Conservation (phyloP, 129 eudicot species). For the Oenanthe sinensis region DNA sequence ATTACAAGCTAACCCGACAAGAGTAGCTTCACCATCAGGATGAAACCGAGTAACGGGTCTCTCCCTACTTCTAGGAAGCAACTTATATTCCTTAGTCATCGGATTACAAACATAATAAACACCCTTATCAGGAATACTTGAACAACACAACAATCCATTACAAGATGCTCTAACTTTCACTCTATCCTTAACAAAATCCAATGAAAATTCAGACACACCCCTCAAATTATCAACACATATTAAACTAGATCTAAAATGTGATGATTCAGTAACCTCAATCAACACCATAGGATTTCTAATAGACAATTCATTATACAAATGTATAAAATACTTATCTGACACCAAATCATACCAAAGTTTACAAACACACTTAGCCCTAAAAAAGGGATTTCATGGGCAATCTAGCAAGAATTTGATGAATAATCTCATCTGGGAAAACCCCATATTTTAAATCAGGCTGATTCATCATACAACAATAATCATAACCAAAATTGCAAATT, state of each 20-base stretch:
- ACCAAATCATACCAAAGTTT: conserved; percentile 60
- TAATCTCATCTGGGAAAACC: conserved; percentile 69
- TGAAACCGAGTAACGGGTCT: conserved; percentile 65
- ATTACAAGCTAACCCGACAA: conserved; percentile 74
- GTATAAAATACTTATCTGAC: conserved; percentile 49
- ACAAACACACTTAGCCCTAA: conserved; percentile 62
- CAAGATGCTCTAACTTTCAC: conserved; percentile 81
- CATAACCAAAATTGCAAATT: conserved; percentile 6
- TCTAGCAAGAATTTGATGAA: conserved; percentile 60
- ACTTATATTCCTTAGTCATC: conserved; percentile 54
- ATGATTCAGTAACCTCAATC: conserved; percentile 43
- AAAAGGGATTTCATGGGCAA: conserved; percentile 70
- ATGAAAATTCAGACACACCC: conserved; percentile 65
- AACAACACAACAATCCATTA: conserved; percentile 77
- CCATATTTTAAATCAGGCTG: conserved; percentile 31
- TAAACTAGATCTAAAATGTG: conserved; percentile 44
- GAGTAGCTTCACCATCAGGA: conserved; percentile 87
- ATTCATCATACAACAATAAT: conserved; percentile 26
- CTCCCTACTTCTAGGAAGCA: conserved; percentile 73
- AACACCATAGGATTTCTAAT: conserved; percentile 55
- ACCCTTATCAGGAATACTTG: conserved; percentile 84
- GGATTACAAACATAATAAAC: conserved; percentile 90
- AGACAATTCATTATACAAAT: conserved; percentile 41
- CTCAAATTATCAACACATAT: conserved; percentile 59
- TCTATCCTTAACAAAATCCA: conserved; percentile 68